Evolutionary conservation across 306 rosid genomes (phyloP), one percentile per base, ranked within the genome.

Genomic region (Trifolium dubium): DNA sequence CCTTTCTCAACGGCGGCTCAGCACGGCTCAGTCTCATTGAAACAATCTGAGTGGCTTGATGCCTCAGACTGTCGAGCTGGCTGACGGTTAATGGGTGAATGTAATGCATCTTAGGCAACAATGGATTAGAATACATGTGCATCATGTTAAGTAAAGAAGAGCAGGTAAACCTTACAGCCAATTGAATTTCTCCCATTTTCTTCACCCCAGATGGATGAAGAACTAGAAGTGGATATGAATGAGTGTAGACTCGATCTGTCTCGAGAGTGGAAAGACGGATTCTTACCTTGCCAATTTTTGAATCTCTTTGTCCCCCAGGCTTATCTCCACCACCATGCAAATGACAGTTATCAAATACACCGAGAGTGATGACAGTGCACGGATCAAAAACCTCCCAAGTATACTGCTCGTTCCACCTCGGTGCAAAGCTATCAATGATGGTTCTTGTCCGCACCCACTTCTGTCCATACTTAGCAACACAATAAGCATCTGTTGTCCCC

Each of bases 351-450:
- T 93, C 98, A 63, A 91, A 93, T 17, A 93, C 97, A 74, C 98
- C 98, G 19, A 93, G 80, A n/a, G 98, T 93, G 17, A 91, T 82
- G 75, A 89, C 98, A 3, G 98, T 93, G 83, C 98, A 93, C 12
- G 98, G 98, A 87, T 93, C 98, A 54, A 67, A 91, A 35, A 93
- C 98, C 79, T 93, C 98, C 98, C 98, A 93, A 19, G 98, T 93
- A 67, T 93, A 93, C 59, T 93, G 98, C 85, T 93, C 97, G 63
- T 93, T 93, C 98, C 98, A 93, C 83, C 73, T 80, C n/a, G 98
- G 98, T 1, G 73, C 78, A 68, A 91, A 88, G 87, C 92, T 89
- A 80, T 93, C 98, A 0, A 93, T 93, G 64, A 93, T 93, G n/a
- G 98, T 93, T 80, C 98, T 91, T 4, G 98, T 93, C 63, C 98